Evolutionary conservation across 805 yeast genomes (phyloP).

Genomic region (Isabelozyma pseudorhagii): DNA sequence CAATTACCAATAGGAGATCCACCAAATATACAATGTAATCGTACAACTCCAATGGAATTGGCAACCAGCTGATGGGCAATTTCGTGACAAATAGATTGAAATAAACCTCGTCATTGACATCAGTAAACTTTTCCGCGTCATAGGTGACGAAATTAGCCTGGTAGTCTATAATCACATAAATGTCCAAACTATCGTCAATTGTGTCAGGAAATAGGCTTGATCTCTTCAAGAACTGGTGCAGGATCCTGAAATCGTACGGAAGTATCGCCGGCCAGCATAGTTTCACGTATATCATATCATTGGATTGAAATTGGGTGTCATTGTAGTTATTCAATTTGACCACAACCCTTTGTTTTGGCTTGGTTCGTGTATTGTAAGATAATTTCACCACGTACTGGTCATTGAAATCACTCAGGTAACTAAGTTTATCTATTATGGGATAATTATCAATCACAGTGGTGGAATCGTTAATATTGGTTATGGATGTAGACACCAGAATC

Average conservation of each 20-base stretch:
- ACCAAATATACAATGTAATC: conserved; percentile 23
- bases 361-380: conserved; percentile 6
- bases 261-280: conserved; percentile 36
- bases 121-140: conserved; percentile 4
- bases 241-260: conserved; percentile 22
- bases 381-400: neutral
- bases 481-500: neutral
- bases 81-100: conserved; percentile 25
- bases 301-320: conserved; percentile 19
- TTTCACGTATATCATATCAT: conserved; percentile 25
- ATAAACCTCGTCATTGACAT: conserved; percentile 8
- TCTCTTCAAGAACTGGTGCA: conserved; percentile 19
- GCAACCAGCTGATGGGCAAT: conserved; percentile 22
- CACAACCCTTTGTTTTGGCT: conserved; percentile 13
- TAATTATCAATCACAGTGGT: conserved; percentile 18
- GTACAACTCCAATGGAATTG: conserved; percentile 32
- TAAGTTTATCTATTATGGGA: conserved; percentile 18
- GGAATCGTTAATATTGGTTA: conserved; percentile 16
- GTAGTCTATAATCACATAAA: conserved; percentile 21
- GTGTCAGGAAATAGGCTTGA: conserved; percentile 5
- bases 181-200: conserved; percentile 11
- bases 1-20: conserved; percentile 17
- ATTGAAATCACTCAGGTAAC: neutral
- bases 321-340: conserved; percentile 34
- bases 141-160: conserved; percentile 18